Evolutionary conservation across 805 yeast species (phyloP).

Genomic region (Ogataea dorogensis): DNA sequence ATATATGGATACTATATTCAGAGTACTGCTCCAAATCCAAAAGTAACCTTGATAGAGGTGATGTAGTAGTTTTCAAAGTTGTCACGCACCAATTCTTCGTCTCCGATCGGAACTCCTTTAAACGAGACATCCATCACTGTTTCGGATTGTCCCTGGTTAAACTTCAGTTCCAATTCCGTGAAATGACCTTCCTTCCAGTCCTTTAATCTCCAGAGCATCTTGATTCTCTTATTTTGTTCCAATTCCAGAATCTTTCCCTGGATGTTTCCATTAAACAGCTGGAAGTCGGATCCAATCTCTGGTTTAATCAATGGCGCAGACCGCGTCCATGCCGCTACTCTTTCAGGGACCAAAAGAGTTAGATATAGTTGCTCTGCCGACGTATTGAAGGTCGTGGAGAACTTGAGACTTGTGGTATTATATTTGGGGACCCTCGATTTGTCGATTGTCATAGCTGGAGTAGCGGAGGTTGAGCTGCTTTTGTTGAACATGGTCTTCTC

Average conservation of each 20-base stretch:
- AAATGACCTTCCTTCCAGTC: slow-evolving; percentile 87
- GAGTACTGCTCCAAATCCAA: slow-evolving; percentile 93
- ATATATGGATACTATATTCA: slow-evolving; percentile 30
- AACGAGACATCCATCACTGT: slow-evolving; percentile 77
- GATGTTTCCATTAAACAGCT: slow-evolving; percentile 85
- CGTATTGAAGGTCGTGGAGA: slow-evolving; percentile 81
- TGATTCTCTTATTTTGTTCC: slow-evolving; percentile 56
- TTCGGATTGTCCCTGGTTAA: slow-evolving; percentile 79
- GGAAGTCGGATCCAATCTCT: slow-evolving; percentile 59
- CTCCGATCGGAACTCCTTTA: slow-evolving; percentile 92
- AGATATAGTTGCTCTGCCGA: slow-evolving; percentile 81
- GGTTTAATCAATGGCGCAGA: slow-evolving; percentile 62
- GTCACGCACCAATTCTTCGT: slow-evolving; percentile 80
- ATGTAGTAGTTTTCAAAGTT: slow-evolving; percentile 91
- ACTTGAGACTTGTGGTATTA: slow-evolving; percentile 76
- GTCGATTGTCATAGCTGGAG: slow-evolving; percentile 14
- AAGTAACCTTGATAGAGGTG: slow-evolving; percentile 82
- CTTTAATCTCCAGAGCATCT: slow-evolving; percentile 80
- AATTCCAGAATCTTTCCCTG: slow-evolving; percentile 65
- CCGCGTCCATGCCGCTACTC: slow-evolving; percentile 91
- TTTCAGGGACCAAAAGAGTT: slow-evolving; percentile 70
- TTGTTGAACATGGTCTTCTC: slow-evolving; percentile 32
- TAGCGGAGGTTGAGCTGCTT: slow-evolving; percentile 8
- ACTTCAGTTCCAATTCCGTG: slow-evolving; percentile 63
- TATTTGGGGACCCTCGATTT: slow-evolving; percentile 51